Evolutionary conservation across 192 early-diverging fungal genomes (phyloP).

Genomic region (Chytriomyces hyalinus): DNA sequence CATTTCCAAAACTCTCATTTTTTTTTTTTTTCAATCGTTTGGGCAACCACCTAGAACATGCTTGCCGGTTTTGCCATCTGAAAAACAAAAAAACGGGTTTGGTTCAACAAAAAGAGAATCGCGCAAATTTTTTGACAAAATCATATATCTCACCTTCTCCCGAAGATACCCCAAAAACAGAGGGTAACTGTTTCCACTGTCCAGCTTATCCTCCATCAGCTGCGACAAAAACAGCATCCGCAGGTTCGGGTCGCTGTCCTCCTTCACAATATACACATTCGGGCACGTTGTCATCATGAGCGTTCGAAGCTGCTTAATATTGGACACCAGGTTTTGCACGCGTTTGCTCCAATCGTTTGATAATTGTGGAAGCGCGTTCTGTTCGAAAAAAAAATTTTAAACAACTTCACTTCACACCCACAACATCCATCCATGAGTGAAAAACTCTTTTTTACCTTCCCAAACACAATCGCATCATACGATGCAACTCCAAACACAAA

Average conservation of each 20-base stretch:
- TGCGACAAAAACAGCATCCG: conserved; percentile 85
- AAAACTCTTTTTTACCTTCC: conserved; percentile 63
- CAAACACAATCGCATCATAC: conserved; percentile 78
- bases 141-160: conserved; percentile 22
- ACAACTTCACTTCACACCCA: conserved; percentile 17
- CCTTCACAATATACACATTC: conserved; percentile 83
- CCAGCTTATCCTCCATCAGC: conserved; percentile 90
- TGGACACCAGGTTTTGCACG: conserved; percentile 76
- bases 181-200: conserved; percentile 60
- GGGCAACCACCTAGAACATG: background rate
- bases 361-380: conserved; percentile 70
- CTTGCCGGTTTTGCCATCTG: background rate
- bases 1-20: background rate
- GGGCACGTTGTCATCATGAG: conserved; percentile 69
- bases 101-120: background rate
- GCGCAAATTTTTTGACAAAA: background rate
- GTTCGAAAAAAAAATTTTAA: conserved; percentile 30
- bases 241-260: conserved; percentile 85
- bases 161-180: conserved; percentile 48
- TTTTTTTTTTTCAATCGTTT: background rate
- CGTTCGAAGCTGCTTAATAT: conserved; percentile 71
- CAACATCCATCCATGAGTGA: too few relatives aligned
- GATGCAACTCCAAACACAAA: conserved; percentile 77
- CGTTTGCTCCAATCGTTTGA: conserved; percentile 71
- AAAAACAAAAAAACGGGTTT: background rate